These are phyloP conservation scores for Colletotrichum eremochloae DNA, from an alignment of 2,329 filamentous ascomycete species.

Conservation along the genomic window DNA sequence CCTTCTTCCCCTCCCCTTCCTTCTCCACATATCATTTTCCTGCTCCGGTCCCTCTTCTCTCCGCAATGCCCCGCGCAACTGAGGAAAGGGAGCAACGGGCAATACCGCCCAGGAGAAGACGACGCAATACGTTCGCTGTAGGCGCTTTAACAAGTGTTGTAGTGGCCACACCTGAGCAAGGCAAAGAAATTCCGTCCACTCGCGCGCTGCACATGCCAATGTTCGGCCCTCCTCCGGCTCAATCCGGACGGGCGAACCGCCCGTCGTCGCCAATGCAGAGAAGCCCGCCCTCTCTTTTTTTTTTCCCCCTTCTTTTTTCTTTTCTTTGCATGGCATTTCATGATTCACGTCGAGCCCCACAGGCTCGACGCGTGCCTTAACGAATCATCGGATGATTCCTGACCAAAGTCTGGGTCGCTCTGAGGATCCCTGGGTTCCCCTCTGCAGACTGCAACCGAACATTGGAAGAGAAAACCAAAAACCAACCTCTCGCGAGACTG, in stretches of 20 bases:
- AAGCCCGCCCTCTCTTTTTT: background rate
- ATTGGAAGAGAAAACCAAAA: conserved; percentile 10
- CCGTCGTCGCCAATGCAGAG: conserved; percentile 6
- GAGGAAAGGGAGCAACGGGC: conserved; percentile 28
- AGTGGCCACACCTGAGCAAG: conserved; percentile 20
- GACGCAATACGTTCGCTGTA: conserved; percentile 17
- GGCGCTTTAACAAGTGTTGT: conserved; percentile 4
- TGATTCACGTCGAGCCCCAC: conserved; percentile 23
- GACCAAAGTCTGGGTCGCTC: conserved; percentile 5
- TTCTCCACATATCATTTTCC: conserved; percentile 13
- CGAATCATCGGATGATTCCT: conserved; percentile 20
- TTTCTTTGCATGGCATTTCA: background rate
- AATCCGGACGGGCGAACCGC: conserved; percentile 29
- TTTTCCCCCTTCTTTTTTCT: background rate
- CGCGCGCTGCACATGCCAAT: conserved; percentile 21
- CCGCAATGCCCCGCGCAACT: conserved; percentile 33
- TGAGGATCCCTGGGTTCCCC: conserved; percentile 1
- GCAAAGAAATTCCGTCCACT: conserved; percentile 25
- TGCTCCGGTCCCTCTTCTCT: conserved; percentile 22
- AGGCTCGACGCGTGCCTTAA: conserved; percentile 3
- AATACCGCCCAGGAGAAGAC: conserved; percentile 18
- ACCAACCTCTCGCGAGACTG: conserved; percentile 23
- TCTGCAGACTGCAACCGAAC: conserved; percentile 29
- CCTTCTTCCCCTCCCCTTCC: conserved; percentile 9
- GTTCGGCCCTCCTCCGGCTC: conserved; percentile 29